phyloP scores from a whole-genome alignment of 139 green algal genomes.

The Zygnema circumcarinatum region DNA sequence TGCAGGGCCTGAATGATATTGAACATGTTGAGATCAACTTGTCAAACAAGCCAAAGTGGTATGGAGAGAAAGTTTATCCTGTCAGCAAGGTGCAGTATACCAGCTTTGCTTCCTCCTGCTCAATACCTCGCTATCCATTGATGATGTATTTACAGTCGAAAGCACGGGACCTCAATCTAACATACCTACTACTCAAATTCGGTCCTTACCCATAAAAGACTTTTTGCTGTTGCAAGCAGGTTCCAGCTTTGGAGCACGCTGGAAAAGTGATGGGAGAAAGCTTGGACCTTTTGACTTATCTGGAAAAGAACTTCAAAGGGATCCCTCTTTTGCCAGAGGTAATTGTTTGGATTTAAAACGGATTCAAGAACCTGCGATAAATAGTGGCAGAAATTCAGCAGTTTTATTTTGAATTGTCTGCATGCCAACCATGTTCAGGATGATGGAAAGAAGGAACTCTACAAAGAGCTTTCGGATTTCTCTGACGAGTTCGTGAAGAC shows the following conservation, averaged over 20 bases:
- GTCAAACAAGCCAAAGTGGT: slow-evolving; percentile 17
- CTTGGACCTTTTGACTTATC: slow-evolving; percentile 6
- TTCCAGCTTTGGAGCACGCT: slow-evolving; percentile 4
- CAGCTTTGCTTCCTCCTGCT: not conserved
- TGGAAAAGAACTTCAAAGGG: slow-evolving; percentile 14
- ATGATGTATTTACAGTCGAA: not conserved
- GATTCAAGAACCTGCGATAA: too few relatives aligned
- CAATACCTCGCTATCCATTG: not conserved
- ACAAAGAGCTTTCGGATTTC: not conserved
- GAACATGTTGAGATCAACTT: slow-evolving; percentile 22
- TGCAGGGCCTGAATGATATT: not conserved
- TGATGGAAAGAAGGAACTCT: not conserved
- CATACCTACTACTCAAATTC: not conserved
- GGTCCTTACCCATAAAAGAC: not conserved
- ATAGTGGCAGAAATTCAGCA: too few relatives aligned
- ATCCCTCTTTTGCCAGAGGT: not conserved
- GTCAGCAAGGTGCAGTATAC: not conserved
- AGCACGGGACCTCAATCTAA: not conserved
- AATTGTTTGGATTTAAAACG: too few relatives aligned
- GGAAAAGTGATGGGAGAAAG: slow-evolving; percentile 15
- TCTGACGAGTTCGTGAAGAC: not conserved
- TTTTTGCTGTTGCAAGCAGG: not conserved
- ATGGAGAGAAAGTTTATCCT: slow-evolving; percentile 7
- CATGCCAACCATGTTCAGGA: not conserved
- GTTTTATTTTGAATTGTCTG: too few relatives aligned